Conservation (phyloP, 139 green algal genomes). For the Chlamydomonas sp. region DNA sequence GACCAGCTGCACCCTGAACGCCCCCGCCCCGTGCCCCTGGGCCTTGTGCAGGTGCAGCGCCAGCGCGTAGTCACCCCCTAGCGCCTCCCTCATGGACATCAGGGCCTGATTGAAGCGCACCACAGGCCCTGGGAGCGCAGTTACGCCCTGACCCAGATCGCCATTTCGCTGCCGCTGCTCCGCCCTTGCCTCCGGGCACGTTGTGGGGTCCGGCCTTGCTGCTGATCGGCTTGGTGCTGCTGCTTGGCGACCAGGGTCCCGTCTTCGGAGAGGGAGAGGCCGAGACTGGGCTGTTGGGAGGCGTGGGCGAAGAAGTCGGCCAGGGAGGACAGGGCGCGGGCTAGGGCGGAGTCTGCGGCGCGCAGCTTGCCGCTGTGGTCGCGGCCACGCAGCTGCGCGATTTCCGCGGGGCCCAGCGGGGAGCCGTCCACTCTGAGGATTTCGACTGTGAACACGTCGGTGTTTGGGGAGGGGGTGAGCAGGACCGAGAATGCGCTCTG, state of each 20-base stretch:
- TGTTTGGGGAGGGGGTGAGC: background rate
- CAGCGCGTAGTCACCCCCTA: constrained; percentile 4
- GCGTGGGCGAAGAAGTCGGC: constrained; percentile 8
- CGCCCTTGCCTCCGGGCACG: too few species aligned
- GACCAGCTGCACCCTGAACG: too few species aligned
- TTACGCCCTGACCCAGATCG: too few species aligned
- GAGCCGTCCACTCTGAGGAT: background rate
- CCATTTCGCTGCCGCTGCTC: too few species aligned
- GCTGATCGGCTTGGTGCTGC: background rate
- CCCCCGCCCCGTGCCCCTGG: too few species aligned
- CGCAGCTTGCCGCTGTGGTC: background rate
- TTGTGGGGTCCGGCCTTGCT: background rate
- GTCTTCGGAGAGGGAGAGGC: background rate
- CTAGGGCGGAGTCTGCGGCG: background rate
- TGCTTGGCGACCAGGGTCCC: background rate
- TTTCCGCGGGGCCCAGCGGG: background rate
- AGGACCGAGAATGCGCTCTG: background rate
- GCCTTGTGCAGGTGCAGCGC: constrained; percentile 11
- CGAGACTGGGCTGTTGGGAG: background rate
- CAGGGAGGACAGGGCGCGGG: background rate
- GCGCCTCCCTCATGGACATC: background rate
- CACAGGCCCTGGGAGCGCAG: background rate
- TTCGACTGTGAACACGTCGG: constrained; percentile 9
- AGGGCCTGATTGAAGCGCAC: constrained; percentile 17
- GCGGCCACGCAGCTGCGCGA: background rate